Evolutionary conservation across 495 filamentous ascomycete genomes (phyloP), one percentile per base, ranked within the genome.

Genomic region (Penicillium maclennaniae): DNA sequence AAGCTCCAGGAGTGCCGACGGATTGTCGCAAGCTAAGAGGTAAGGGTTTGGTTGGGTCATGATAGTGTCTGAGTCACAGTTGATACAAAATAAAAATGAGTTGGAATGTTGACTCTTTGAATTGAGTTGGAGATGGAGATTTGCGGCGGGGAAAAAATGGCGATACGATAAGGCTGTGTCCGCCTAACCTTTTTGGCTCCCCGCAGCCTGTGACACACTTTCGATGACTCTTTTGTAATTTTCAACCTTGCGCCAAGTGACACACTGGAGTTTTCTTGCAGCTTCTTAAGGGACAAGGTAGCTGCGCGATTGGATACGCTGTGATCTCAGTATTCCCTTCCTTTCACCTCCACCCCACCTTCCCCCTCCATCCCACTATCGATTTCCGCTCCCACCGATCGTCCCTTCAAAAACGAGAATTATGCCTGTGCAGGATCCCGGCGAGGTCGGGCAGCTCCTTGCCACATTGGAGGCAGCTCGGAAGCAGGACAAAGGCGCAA

Each of bases 11-110:
- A 93, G 77, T 8, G 75, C 74, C 14, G 79, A 67, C 28, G 84
- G 83, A 58, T 87, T 85, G 65, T 92, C 89, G 56, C 87, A 87
- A 16, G 88, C 89, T 28, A 92, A 81, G 46, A 91, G 75, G 72
- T 87, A 89, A 0, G 83, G 82, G 59, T 95, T 95, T 39, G 81
- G 73, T 44, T 81, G 74, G 53, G 71, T 69, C 78, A 80, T 81
- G 43, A 53, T 61, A 37, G 40, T 27, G 49, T 41, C 45, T 56
- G 53, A 55, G 59, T 59, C 49, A 59, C 49, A 34, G 31, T 28
- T 20, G 6, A 2, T 5, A 2, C 23, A 23, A 23, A 5, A 23
- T n/a, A 23, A 2, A 23, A 2, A 2, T 23, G 6, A 38, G 17
- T 27, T 10, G 10, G 9, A 9, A 43, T 23, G 10, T 15, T 17